Percentiles rank a stretch among this genome's conserved stretches.
Conservation (phyloP, 2,329 filamentous ascomycete genomes). For the Fonsecaea pedrosoi region DNA sequence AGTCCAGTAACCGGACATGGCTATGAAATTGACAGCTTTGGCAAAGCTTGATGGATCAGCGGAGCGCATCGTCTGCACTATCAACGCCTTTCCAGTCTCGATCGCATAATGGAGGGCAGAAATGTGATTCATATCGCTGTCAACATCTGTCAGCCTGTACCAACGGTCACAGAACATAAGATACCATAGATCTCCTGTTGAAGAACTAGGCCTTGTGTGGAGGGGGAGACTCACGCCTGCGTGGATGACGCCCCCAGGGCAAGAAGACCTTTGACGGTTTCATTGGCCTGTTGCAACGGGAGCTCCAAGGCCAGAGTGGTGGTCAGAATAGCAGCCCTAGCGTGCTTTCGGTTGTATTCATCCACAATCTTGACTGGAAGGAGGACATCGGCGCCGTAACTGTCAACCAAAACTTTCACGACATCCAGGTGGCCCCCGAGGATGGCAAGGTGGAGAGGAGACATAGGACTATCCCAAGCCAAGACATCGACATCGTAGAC, state of each 20-base stretch:
- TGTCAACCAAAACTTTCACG: slow-evolving; percentile 71
- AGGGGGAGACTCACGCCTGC: slow-evolving; percentile 59
- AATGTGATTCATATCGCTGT: slow-evolving; percentile 62
- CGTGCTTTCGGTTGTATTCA: slow-evolving; percentile 49
- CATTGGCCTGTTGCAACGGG: slow-evolving; percentile 66
- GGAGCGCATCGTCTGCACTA: slow-evolving; percentile 56
- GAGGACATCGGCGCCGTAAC: slow-evolving; percentile 77
- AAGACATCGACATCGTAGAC: slow-evolving; percentile 78
- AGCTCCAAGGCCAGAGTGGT: slow-evolving; percentile 72
- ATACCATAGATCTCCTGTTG: neutral
- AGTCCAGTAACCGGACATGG: slow-evolving; percentile 49
- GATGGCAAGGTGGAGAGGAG: slow-evolving; percentile 80
- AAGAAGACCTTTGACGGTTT: slow-evolving; percentile 70
- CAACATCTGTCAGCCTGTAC: neutral
- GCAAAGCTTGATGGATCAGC: slow-evolving; percentile 66
- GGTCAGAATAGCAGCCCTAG: slow-evolving; percentile 69
- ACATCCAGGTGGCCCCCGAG: slow-evolving; percentile 72
- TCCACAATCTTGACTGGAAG: slow-evolving; percentile 72
- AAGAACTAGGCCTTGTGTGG: neutral
- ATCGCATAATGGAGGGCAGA: slow-evolving; percentile 73
- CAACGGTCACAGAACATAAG: neutral
- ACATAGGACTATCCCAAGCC: slow-evolving; percentile 79
- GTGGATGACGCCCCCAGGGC: slow-evolving; percentile 73
- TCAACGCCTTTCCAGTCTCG: slow-evolving; percentile 54
- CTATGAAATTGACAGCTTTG: slow-evolving; percentile 71